Evolutionary conservation across 1,284 basidiomycete genomes (phyloP).

Genomic region (Afroboletus lepidellus): DNA sequence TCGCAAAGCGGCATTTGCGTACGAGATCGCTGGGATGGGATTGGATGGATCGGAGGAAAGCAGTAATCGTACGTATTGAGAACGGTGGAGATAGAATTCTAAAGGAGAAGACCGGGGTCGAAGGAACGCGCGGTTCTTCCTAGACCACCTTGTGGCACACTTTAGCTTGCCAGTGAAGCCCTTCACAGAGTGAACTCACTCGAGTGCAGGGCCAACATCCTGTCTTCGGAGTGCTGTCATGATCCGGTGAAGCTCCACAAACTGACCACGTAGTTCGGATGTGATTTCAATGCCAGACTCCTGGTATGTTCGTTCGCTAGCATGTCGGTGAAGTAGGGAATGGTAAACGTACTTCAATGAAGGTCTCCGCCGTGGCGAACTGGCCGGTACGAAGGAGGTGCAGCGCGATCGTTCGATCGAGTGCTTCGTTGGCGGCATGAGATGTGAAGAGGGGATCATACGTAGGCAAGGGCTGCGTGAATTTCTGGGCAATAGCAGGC

Average conservation of each 20-base stretch:
- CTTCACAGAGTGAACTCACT: slow-evolving; percentile 45
- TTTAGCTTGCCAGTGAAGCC: slow-evolving; percentile 7
- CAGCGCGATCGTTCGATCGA: slow-evolving; percentile 73
- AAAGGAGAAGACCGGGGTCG: slow-evolving; percentile 69
- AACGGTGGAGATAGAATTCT: slow-evolving; percentile 85
- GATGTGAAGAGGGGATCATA: slow-evolving; percentile 72
- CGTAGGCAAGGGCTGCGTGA: slow-evolving; percentile 61
- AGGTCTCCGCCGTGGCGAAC: slow-evolving; percentile 70
- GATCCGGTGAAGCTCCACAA: slow-evolving; percentile 74
- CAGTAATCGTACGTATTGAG: slow-evolving; percentile 77
- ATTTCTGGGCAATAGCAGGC: slow-evolving; percentile 52
- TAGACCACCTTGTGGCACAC: slow-evolving; percentile 64
- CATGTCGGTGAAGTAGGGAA: background rate
- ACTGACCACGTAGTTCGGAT: slow-evolving; percentile 55
- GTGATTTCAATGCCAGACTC: slow-evolving; percentile 70
- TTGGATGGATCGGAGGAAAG: slow-evolving; percentile 56
- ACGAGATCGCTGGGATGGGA: slow-evolving; percentile 62
- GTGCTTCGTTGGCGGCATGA: slow-evolving; percentile 52
- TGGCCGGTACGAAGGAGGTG: slow-evolving; percentile 82
- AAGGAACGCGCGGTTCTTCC: slow-evolving; percentile 64
- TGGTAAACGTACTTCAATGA: slow-evolving; percentile 55
- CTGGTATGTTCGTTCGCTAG: slow-evolving; percentile 37
- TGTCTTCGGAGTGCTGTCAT: slow-evolving; percentile 64
- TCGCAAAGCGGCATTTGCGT: slow-evolving; percentile 69
- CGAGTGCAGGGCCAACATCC: slow-evolving; percentile 72